A percentile compares a stretch with the other conserved stretches of the same genome.
Evolutionary conservation across 2,329 filamentous ascomycete species (phyloP).

Genomic region (Aspergillus hiratsukae): DNA sequence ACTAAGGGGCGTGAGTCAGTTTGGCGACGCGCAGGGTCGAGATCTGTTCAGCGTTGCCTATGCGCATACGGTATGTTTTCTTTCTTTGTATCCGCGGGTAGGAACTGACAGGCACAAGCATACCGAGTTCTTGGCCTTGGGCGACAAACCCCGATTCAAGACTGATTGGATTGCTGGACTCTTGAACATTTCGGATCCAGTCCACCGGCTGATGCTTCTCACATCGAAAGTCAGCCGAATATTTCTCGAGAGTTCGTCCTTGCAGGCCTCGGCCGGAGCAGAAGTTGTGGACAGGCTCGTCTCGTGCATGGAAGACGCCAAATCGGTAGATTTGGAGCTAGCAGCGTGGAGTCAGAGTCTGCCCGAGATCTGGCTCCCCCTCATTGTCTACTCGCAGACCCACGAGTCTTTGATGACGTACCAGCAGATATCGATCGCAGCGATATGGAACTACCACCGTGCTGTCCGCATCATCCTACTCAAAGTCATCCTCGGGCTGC

Average conservation of each 20-base stretch:
- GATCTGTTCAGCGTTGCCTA: slow-evolving; percentile 36
- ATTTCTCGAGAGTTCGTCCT: slow-evolving; percentile 18
- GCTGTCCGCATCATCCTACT: slow-evolving; percentile 32
- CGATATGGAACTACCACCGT: slow-evolving; percentile 35
- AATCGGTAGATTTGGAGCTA: slow-evolving; percentile 25
- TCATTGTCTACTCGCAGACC: slow-evolving; percentile 25
- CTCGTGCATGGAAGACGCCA: slow-evolving; percentile 20
- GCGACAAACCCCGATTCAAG: slow-evolving; percentile 27
- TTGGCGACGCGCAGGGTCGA: slow-evolving; percentile 27
- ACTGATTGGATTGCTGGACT: slow-evolving; percentile 25
- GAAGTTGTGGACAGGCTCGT: slow-evolving; percentile 16
- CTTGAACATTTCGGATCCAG: slow-evolving; percentile 26
- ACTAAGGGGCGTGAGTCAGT: slow-evolving; percentile 27
- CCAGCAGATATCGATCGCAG: slow-evolving; percentile 22
- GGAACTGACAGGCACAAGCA: slow-evolving; percentile 17
- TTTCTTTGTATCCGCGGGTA: not conserved
- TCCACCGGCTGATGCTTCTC: slow-evolving; percentile 27
- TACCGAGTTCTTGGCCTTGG: slow-evolving; percentile 32
- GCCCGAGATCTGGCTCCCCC: slow-evolving; percentile 31
- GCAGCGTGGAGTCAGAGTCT: slow-evolving; percentile 28
- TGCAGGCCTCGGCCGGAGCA: slow-evolving; percentile 13
- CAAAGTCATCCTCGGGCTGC: slow-evolving; percentile 24
- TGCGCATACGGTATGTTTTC: slow-evolving; percentile 28
- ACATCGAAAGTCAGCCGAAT: slow-evolving; percentile 29
- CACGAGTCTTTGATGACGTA: slow-evolving; percentile 32